Base-by-base conservation (phyloP, 352 stramenopile genomes). In the Phytophthora cryptogea region DNA sequence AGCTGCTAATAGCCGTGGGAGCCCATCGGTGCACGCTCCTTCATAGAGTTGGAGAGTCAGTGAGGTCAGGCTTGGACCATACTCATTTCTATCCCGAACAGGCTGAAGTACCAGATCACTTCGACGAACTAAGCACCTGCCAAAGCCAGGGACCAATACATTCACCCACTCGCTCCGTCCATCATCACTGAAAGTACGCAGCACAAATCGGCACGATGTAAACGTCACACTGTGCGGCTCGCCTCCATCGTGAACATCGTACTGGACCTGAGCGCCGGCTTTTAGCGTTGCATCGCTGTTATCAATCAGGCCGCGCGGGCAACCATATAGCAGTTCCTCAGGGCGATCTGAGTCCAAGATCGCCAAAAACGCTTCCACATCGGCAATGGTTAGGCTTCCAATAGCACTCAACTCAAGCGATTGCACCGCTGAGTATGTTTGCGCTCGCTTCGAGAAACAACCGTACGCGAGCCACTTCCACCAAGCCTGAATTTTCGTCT, bases 391-490 rank as follows among this genome's bases (percentile, higher is more conserved):
- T 2, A 64, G 27, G 16, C 33, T 55, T 2, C 40, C 32, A 31
- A 59, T 28, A 16, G 26, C 8, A 20, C 8, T 44, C 2, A 68
- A 26, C 9, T 39, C 46, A 3, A 68, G 45, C 4, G 54, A 55
- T 10, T 63, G n/a, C 4, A 64, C 27, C 4, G 46, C 27, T 1
- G 54, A 68, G 4, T 36, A 17, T 3, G 28, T 23, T 9, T 35
- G 39, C 10, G 60, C 60, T 52, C 54, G 45, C 16, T 64, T 64
- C 9, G 60, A 68, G 23, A 68, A 59, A 10, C 36, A 59, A 8
- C 28, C 52, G 32, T 68, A 68, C 0, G 59, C 46, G 11, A 68
- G 13, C 60, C 60, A 64, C 9, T 68, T 63, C 54, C 60, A 64
- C 44, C 30, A 58, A 23, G 17, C 8, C 23, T 47, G 17, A 8